Evolutionary conservation across 208 protist species (phyloP).

Genomic region (Trypanosoma mega): DNA sequence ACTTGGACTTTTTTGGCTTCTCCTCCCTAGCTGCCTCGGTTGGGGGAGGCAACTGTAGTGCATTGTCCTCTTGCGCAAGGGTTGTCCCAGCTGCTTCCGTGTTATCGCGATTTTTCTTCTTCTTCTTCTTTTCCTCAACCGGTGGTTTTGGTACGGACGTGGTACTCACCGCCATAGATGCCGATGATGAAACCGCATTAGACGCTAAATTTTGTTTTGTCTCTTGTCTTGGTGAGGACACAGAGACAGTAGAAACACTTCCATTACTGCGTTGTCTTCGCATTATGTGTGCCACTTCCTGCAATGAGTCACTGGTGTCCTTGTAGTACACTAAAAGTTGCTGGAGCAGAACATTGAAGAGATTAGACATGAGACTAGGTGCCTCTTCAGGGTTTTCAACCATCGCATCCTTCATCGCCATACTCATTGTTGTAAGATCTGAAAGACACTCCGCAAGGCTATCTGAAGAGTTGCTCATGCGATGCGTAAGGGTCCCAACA

Average conservation of each 20-base stretch:
- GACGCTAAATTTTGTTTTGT: too few species aligned
- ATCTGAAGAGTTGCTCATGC: conserved; percentile 23
- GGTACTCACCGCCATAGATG: neutral
- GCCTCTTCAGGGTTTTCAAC: conserved; percentile 43
- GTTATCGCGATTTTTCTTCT: too few species aligned
- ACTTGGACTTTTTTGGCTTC: conserved; percentile 17
- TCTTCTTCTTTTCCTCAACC: conserved; percentile 10
- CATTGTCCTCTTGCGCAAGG: neutral
- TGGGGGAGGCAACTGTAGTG: neutral
- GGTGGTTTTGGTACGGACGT: neutral
- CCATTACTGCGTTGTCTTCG: neutral
- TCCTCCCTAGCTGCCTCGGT: conserved; percentile 5
- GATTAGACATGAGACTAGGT: conserved; percentile 55
- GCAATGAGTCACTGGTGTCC: conserved; percentile 14
- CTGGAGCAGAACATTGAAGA: conserved; percentile 59
- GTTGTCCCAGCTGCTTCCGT: too few species aligned
- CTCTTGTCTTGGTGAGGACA: neutral
- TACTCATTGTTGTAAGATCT: conserved; percentile 61
- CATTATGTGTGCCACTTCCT: conserved; percentile 2
- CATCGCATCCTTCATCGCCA: conserved; percentile 65
- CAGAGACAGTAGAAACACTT: neutral
- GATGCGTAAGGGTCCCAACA: conserved; percentile 18
- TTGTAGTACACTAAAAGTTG: conserved; percentile 28
- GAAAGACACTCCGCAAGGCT: conserved; percentile 44
- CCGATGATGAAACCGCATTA: neutral